Base-by-base conservation (phyloP, 148 eudicot species). In the Arctostaphylos glauca region DNA sequence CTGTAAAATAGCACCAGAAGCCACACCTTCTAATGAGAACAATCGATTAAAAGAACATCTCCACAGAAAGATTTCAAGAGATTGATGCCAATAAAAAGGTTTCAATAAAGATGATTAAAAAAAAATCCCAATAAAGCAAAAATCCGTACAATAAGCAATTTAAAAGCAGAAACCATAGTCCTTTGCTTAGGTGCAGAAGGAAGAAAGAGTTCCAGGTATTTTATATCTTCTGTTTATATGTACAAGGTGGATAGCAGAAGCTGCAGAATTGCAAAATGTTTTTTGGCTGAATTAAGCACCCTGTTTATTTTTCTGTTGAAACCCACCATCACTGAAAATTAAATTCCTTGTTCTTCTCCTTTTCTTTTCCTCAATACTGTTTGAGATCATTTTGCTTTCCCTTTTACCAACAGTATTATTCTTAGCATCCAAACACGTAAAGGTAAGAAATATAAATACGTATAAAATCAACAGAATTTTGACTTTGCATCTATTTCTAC, bases 111-210 rank as follows among this genome's bases (percentile, higher is more conserved):
- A 50, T 25, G n/a, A 25, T 2, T 2, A 9, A 3, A 0, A 41
- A 10, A 66, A 64, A 25, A 31, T 6, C 15, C 6, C 49, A 74
- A 74, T 1, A 56, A 56, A 78, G 10, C n/a, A 53, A 31, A 25
- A 76, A 23, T 41, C 53, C 23, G 19, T 47, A 47, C 31, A 60
- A 43, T 21, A 47, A 60, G 47, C 12, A 46, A 9, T 9, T 59
- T 80, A 23, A 5, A 64, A 49, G 74, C 49, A 79, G 52, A 12
- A 79, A 25, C 68, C 48, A 79, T 21, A 59, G 23, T 76, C 60
- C 41, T 47, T 60, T 46, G 43, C 21, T 79, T 47, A n/a, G 53
- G n/a, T 9, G 44, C 56, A 12, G 19, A 59, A 38, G 16, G 47
- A 31, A 50, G 16, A 31, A 3, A 18, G 9, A 67, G 15, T 31